Conservation (phyloP, 331 rosid genomes). For the Spiraea crenata region DNA sequence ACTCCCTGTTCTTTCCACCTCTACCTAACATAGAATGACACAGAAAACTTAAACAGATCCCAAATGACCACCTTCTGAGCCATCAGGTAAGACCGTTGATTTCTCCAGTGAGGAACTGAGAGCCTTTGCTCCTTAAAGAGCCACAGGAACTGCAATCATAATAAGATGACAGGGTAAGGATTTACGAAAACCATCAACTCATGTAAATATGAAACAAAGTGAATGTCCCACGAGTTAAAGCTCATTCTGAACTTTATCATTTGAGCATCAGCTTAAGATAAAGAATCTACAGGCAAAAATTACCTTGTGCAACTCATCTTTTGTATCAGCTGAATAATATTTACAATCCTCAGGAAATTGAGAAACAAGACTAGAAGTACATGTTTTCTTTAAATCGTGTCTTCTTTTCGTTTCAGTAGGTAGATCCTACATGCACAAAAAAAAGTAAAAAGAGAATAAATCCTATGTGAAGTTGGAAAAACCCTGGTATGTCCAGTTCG, state of each 20-base stretch:
- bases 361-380: conserved; percentile 62
- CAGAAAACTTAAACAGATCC: not conserved
- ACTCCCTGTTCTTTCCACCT: conserved; percentile 3
- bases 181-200: not conserved
- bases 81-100: conserved; percentile 71
- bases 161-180: conserved; percentile 10
- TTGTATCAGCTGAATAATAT: conserved; percentile 80
- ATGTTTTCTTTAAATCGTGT: conserved; percentile 66
- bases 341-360: conserved; percentile 93
- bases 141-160: conserved; percentile 73
- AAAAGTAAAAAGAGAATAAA: conserved; percentile 10
- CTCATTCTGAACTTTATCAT: not conserved
- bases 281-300: conserved; percentile 11
- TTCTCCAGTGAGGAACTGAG: conserved; percentile 82
- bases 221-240: conserved; percentile 7
- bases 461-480: not conserved
- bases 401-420: conserved; percentile 67
- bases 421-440: conserved; percentile 55
- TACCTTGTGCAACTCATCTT: conserved; percentile 94
- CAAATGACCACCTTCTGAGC: conserved; percentile 66
- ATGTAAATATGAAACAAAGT: conserved; percentile 17
- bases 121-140: conserved; percentile 92
- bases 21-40: conserved; percentile 4
- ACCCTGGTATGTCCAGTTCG: not conserved
- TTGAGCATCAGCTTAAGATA: not conserved